Base-by-base conservation (phyloP, 2,329 filamentous ascomycete genomes). In the Colletotrichum phormii region DNA sequence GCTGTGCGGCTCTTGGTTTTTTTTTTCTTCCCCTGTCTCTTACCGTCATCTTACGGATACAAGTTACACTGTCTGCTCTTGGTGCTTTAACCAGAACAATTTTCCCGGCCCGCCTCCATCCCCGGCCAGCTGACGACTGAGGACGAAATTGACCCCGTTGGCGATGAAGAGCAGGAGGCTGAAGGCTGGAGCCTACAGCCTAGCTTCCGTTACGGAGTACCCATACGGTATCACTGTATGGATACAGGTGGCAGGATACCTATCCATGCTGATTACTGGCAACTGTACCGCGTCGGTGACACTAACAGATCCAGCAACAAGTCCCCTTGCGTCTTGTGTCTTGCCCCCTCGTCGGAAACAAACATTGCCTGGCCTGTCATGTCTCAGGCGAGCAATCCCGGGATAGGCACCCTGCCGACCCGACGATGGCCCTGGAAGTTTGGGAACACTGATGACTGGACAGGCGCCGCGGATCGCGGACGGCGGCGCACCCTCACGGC, bases 331-430 rank as follows among this genome's bases (percentile, higher is more conserved):
- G 22, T 42, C 12, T 26, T 13, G 61, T 63, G 37, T 37, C 29
- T 13, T 54, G 8, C 42, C 31, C 60, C n/a, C n/a, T 26, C n/a
- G 61, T 63, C 51, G 64, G 69, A 63, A 72, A 72, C 64, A 68
- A 68, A 68, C 37, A 46, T n/a, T 18, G 51, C 58, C 51, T 63
- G 46, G 15, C 64, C 68, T 72, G 64, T 68, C 69, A 68, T 57
- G 64, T 72, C 69, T 72, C 64, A 63, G 69, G 58, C 35, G 29
- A 64, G 12, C 51, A 29, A 58, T 65, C 33, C 37, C 49, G 51
- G 64, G 49, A 58, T 58, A 72, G 69, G 58, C 64, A 63, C 51
- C 58, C 64, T 68, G 63, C 55, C 64, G 37, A 62, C 46, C 60
- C 46, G 42, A 53, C 46, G 33, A 42, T 49, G n/a, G 29, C 22